Conservation (phyloP, 192 early-diverging fungal species). For the Coemansia sp. region DNA sequence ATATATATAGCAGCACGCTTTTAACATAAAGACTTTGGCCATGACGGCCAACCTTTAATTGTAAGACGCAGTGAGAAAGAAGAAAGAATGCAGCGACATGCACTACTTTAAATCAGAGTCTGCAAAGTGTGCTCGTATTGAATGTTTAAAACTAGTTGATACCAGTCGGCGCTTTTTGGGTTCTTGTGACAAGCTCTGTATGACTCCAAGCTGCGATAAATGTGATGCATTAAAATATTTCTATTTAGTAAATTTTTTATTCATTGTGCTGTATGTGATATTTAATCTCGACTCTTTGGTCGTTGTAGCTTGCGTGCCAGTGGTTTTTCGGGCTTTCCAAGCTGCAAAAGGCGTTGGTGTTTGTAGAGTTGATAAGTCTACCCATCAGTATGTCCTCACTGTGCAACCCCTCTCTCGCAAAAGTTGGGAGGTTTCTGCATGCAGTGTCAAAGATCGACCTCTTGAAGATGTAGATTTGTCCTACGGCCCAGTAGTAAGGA, state of each 20-base stretch:
- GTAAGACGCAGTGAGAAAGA: too few species aligned
- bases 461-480: constrained; percentile 1
- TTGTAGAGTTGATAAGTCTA: background rate
- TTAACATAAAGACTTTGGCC: background rate
- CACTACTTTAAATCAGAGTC: too few species aligned
- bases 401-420: background rate
- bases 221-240: too few species aligned
- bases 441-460: background rate
- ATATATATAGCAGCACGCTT: background rate
- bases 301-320: background rate
- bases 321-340: background rate
- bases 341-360: background rate
- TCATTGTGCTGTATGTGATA: constrained; percentile 1
- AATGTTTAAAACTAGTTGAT: too few species aligned
- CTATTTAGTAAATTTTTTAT: too few species aligned
- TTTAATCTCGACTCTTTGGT: background rate
- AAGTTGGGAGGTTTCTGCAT: background rate
- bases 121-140: too few species aligned
- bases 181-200: too few species aligned
- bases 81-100: too few species aligned
- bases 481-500: background rate
- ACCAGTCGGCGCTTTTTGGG: too few species aligned
- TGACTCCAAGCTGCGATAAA: too few species aligned
- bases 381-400: constrained; percentile 5
- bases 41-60: too few species aligned